Base-by-base conservation (phyloP, 768 basidiomycete genomes). In the Boletus sp. region DNA sequence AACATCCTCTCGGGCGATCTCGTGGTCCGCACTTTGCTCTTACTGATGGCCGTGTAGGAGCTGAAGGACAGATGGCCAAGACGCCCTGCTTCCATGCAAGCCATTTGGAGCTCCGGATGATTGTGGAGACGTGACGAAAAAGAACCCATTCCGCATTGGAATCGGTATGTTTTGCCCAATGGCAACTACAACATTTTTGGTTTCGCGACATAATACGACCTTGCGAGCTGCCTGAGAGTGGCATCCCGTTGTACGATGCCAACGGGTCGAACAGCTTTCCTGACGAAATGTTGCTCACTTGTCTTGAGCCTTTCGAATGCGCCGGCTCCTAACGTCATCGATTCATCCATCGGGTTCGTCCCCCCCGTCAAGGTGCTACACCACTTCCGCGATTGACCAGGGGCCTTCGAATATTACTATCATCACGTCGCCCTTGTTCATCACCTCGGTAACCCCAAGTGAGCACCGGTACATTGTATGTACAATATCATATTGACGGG, bases 141-240 rank as follows among this genome's bases (percentile, higher is more conserved):
- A 41, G 25, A 25, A 25, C 25, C 15, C 9, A 21, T 39, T 37
- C 43, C 27, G 13, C 53, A 55, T 30, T 43, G 13, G 34, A 25
- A 23, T 37, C 17, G 32, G 53, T 50, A 44, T 23, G 13, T 23
- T 39, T 35, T 35, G 29, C 17, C 45, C 33, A 48, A 21, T 11
- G 38, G 40, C 35, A n/a, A 21, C 41, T 56, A 25, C 25, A 17
- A 21, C 41, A 37, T 43, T 60, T 47, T 50, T 56, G 42, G 21
- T 43, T 46, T 42, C 52, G 19, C 5, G 21, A 15, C 10, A 47
- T 23, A 23, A 46, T 33, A 33, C 25, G 8, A 23, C 23, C 15
- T 33, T 33, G 39, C 33, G 23, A 51, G 45, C 25, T 25, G 13
- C 25, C 25, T 25, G 40, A 29, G 21, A 29, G 35, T 61, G 53